These are phyloP conservation scores for Cyclotella cryptica DNA, from an alignment of 108 stramenopile genomes.

Conservation along the genomic window DNA sequence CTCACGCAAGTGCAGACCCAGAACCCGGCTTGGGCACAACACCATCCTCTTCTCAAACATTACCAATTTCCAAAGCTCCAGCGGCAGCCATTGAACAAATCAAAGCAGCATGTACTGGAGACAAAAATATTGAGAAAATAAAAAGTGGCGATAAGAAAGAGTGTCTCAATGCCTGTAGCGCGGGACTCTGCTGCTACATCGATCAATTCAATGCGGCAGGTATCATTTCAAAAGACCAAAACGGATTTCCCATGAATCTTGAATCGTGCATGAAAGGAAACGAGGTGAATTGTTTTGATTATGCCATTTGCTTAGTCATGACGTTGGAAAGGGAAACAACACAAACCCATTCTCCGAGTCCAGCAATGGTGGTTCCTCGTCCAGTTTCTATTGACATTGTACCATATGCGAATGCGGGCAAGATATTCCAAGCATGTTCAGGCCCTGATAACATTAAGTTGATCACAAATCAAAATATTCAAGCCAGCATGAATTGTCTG, in stretches of 20 bases:
- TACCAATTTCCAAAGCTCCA: background rate
- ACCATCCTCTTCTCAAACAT: background rate
- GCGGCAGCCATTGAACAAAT: background rate
- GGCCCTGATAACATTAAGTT: background rate
- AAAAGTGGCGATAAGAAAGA: background rate
- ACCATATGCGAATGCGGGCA: background rate
- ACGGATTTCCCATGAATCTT: background rate
- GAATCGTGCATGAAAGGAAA: background rate
- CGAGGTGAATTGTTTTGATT: background rate
- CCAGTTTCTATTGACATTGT: background rate
- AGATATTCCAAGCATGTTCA: background rate
- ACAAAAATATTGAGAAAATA: background rate
- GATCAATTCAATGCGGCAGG: background rate
- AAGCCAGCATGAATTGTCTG: background rate
- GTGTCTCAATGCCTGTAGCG: background rate
- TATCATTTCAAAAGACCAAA: background rate
- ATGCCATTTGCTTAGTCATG: slow-evolving; percentile 2
- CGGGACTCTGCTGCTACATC: background rate
- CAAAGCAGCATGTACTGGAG: background rate
- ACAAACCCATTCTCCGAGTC: background rate
- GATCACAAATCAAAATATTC: background rate
- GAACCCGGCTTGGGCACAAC: background rate
- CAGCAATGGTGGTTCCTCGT: background rate
- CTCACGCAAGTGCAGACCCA: too few relatives aligned
- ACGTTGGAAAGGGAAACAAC: background rate